A percentile compares a stretch with the other conserved stretches of the same genome.
Conservation (phyloP, 495 filamentous ascomycete species). For the Lasiosphaeriaceae sp. region DNA sequence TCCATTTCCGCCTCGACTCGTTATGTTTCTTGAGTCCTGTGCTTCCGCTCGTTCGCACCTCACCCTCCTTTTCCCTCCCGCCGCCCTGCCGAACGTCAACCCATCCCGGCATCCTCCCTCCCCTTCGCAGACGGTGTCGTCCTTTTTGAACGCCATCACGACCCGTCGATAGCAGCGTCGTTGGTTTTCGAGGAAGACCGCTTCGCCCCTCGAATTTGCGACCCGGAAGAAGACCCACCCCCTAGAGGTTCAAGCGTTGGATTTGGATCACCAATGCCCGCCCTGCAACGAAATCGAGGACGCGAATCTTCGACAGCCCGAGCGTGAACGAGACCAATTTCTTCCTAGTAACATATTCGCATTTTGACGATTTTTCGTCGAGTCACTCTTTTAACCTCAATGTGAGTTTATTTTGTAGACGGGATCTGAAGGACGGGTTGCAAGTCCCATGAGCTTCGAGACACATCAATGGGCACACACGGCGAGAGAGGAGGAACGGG, state of each 20-base stretch:
- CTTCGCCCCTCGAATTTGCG: too few relatives aligned
- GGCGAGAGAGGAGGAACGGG: neutral
- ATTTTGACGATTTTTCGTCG: conserved; percentile 38
- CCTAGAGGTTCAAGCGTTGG: too few relatives aligned
- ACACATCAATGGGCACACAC: neutral
- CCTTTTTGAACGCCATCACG: conserved; percentile 21
- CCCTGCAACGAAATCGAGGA: conserved; percentile 30
- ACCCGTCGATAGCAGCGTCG: conserved; percentile 24
- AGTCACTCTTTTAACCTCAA: conserved; percentile 43
- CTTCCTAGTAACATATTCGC: neutral
- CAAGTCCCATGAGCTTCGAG: conserved; percentile 10
- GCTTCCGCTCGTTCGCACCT: conserved; percentile 20
- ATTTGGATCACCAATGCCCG: conserved; percentile 23
- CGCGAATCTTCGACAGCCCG: conserved; percentile 21
- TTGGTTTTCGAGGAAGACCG: neutral
- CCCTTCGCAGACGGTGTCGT: conserved; percentile 29
- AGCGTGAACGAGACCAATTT: conserved; percentile 18
- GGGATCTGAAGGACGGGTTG: neutral
- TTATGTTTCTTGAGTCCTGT: conserved; percentile 11
- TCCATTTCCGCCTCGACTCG: conserved; percentile 20
- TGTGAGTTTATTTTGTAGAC: conserved; percentile 16
- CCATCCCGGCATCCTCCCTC: conserved; percentile 20
- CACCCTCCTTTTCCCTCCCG: conserved; percentile 14
- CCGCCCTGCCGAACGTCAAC: conserved; percentile 17
- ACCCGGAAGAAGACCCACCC: too few relatives aligned